These are phyloP conservation scores for Apiospora hydei DNA, from an alignment of 2,329 filamentous ascomycete genomes.

Conservation along the genomic window DNA sequence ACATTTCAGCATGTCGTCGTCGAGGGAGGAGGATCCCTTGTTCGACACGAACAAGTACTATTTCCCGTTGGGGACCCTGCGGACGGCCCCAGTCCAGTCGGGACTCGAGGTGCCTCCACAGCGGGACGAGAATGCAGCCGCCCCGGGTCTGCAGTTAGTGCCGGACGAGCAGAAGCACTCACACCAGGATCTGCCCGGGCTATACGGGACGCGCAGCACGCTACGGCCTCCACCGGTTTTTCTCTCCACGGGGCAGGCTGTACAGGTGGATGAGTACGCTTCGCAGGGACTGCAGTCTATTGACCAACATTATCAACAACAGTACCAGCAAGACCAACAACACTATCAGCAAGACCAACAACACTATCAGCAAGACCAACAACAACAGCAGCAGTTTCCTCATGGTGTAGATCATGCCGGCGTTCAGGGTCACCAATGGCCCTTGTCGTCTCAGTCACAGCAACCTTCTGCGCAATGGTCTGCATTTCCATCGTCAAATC, in stretches of 20 bases:
- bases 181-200: slow-evolving; percentile 24
- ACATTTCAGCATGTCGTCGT: slow-evolving; percentile 18
- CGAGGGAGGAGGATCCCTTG: slow-evolving; percentile 28
- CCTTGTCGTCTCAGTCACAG: not conserved
- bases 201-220: slow-evolving; percentile 25
- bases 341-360: slow-evolving; percentile 9
- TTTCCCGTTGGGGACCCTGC: slow-evolving; percentile 30
- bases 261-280: slow-evolving; percentile 29
- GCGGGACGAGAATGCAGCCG: slow-evolving; percentile 32
- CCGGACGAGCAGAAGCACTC: slow-evolving; percentile 32
- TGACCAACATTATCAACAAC: slow-evolving; percentile 20
- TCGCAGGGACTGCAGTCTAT: slow-evolving; percentile 30
- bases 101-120: slow-evolving; percentile 31
- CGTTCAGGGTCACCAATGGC: not conserved
- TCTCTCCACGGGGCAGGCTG: slow-evolving; percentile 19
- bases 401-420: not conserved
- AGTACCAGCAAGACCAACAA: not conserved
- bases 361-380: not conserved
- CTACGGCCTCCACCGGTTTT: not conserved
- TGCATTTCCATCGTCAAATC: not conserved
- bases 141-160: slow-evolving; percentile 32
- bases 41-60: slow-evolving; percentile 35
- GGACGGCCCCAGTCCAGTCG: slow-evolving; percentile 28
- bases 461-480: not conserved
- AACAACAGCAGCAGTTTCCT: slow-evolving; percentile 2